Percentiles rank a stretch among this genome's conserved stretches.
Evolutionary conservation across 768 basidiomycete species (phyloP).

Genomic region (Clathrus columnatus): DNA sequence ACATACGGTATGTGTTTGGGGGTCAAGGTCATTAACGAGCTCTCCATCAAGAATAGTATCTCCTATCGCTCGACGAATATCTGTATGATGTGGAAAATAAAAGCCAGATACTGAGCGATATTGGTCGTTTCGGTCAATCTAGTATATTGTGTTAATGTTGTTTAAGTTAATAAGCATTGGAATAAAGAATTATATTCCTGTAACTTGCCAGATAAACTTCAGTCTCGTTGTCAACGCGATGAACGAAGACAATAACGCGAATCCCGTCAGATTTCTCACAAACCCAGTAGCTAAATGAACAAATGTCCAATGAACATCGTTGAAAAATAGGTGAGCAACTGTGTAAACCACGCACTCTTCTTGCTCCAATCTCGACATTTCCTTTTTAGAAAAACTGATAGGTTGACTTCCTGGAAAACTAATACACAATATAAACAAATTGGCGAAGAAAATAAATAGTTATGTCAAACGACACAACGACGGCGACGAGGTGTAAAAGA

Average conservation of each 20-base stretch:
- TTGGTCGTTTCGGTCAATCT: slow-evolving; percentile 93
- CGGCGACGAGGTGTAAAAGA: background rate
- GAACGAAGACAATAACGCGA: slow-evolving; percentile 77
- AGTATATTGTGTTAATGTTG: slow-evolving; percentile 1
- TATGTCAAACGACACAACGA: background rate
- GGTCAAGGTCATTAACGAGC: slow-evolving; percentile 85
- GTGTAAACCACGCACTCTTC: slow-evolving; percentile 51
- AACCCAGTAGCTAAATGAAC: slow-evolving; percentile 79
- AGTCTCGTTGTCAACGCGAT: slow-evolving; percentile 40
- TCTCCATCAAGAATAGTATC: slow-evolving; percentile 90
- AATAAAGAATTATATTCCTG: background rate
- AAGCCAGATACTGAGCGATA: slow-evolving; percentile 71
- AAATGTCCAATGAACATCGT: background rate
- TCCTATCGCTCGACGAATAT: slow-evolving; percentile 54
- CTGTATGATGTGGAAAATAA: slow-evolving; percentile 85
- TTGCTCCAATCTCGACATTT: slow-evolving; percentile 67
- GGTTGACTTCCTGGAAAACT: slow-evolving; percentile 97
- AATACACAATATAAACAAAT: background rate
- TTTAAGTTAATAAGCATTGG: background rate
- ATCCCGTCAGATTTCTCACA: slow-evolving; percentile 98
- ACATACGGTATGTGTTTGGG: slow-evolving; percentile 57
- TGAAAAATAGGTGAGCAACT: background rate
- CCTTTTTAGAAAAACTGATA: slow-evolving; percentile 70
- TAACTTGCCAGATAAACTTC: slow-evolving; percentile 67
- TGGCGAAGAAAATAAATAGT: background rate